These are phyloP conservation scores for Starmerella potacharoeniae DNA, from an alignment of 805 yeast species.

Conservation along the genomic window DNA sequence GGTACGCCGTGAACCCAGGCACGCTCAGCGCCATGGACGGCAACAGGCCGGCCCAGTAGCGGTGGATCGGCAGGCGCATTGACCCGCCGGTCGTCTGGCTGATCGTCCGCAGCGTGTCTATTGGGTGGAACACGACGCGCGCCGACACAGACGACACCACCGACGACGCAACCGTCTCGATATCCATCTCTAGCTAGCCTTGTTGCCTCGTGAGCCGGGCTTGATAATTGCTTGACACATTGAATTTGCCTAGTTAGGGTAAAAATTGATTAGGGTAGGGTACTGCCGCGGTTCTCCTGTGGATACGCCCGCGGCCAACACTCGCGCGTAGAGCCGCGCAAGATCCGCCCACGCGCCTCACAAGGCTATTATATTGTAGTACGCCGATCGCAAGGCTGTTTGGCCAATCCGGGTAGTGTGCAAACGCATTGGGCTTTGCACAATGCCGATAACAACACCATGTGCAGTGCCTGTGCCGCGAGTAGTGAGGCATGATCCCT, in stretches of 20 bases:
- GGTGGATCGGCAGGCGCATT: constrained; percentile 29
- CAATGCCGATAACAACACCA: too few relatives aligned
- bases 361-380: too few relatives aligned
- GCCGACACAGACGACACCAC: constrained; percentile 32
- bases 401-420: too few relatives aligned
- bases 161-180: constrained; percentile 31
- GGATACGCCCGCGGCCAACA: too few relatives aligned
- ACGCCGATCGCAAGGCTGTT: too few relatives aligned
- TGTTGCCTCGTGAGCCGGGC: background rate
- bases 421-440: too few relatives aligned
- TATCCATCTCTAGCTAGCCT: constrained; percentile 26
- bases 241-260: background rate
- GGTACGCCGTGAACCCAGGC: constrained; percentile 34
- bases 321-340: too few relatives aligned
- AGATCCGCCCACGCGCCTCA: too few relatives aligned
- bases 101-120: constrained; percentile 34
- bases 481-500: background rate
- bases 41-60: constrained; percentile 33
- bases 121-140: constrained; percentile 33
- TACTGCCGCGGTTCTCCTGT: background rate
- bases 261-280: background rate
- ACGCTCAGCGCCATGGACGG: constrained; percentile 32
- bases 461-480: too few relatives aligned
- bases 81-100: constrained; percentile 33
- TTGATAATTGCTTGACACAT: background rate